A percentile compares a stretch with the other conserved stretches of the same genome.
These are phyloP conservation scores for Malania oleifera DNA, from an alignment of 164 flowering plant species.

Conservation along the genomic window DNA sequence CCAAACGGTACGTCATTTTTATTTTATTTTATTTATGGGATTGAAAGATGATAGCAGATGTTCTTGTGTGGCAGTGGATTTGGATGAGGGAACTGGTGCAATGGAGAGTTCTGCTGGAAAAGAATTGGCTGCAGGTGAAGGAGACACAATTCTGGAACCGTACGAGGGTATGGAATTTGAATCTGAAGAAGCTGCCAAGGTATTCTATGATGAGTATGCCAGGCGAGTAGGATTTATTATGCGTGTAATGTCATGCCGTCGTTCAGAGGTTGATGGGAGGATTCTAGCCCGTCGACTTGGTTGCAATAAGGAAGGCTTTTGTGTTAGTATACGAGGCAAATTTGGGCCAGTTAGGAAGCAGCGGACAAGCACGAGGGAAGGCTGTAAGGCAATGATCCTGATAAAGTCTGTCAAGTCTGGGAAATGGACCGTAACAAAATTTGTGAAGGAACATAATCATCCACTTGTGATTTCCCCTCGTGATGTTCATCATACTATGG, in stretches of 20 bases:
- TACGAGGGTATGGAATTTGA: conserved; percentile 43
- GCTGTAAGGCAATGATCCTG: conserved; percentile 46
- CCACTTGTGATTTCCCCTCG: conserved; percentile 2
- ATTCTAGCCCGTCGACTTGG: conserved; percentile 40
- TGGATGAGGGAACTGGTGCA: conserved; percentile 19
- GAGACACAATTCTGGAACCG: conserved; percentile 27
- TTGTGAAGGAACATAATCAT: conserved; percentile 10
- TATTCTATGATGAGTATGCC: conserved; percentile 39
- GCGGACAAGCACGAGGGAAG: conserved; percentile 34
- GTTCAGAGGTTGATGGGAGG: conserved; percentile 41
- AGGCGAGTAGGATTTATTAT: conserved; percentile 35
- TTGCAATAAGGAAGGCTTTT: conserved; percentile 43
- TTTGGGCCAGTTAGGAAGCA: conserved; percentile 31
- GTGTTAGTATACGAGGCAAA: conserved; percentile 32
- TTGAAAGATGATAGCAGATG: background rate
- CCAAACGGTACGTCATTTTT: too few relatives aligned
- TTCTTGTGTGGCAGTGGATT: conserved; percentile 29
- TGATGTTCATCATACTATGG: conserved; percentile 7
- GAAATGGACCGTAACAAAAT: conserved; percentile 9
- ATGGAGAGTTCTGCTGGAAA: conserved; percentile 17
- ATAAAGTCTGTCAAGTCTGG: conserved; percentile 9
- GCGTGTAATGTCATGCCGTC: conserved; percentile 41
- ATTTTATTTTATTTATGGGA: too few relatives aligned
- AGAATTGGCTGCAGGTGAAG: conserved; percentile 8
- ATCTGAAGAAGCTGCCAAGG: conserved; percentile 45